Conservation (phyloP, 2,329 filamentous ascomycete genomes). For the Calonectria ilicicola region DNA sequence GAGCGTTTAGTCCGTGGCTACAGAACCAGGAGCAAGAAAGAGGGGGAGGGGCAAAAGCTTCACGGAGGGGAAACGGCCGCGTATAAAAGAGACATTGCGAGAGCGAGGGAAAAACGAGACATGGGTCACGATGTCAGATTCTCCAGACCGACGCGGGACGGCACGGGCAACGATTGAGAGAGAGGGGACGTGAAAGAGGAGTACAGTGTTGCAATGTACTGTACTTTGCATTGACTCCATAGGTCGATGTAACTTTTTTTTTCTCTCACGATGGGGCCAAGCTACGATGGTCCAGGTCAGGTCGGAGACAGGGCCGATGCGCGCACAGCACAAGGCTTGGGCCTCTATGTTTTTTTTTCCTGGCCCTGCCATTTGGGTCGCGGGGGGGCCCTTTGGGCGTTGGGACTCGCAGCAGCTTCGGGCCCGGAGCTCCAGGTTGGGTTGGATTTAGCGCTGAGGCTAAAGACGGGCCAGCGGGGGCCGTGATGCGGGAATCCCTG, state of each 20-base stretch:
- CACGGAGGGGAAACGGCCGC: slow-evolving; percentile 22
- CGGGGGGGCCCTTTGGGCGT: not conserved
- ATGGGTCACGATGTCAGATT: slow-evolving; percentile 22
- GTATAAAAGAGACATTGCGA: slow-evolving; percentile 28
- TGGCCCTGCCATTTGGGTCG: not conserved
- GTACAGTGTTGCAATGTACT: slow-evolving; percentile 9
- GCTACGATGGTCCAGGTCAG: slow-evolving; percentile 7
- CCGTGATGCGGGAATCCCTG: slow-evolving; percentile 20
- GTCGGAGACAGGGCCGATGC: slow-evolving; percentile 20
- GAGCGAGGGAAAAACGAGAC: slow-evolving; percentile 17
- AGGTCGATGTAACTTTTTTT: slow-evolving; percentile 6
- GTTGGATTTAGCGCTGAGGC: slow-evolving; percentile 40
- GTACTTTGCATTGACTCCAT: slow-evolving; percentile 8
- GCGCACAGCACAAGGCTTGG: not conserved
- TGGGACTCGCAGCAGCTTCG: slow-evolving; percentile 3
- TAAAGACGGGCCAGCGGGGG: slow-evolving; percentile 38
- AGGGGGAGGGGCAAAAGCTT: slow-evolving; percentile 25
- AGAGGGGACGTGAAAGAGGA: slow-evolving; percentile 6
- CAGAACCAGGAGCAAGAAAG: slow-evolving; percentile 21
- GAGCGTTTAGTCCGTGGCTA: slow-evolving; percentile 43
- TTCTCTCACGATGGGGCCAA: slow-evolving; percentile 24
- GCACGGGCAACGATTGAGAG: slow-evolving; percentile 12
- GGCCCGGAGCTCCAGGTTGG: slow-evolving; percentile 27
- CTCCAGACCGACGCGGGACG: slow-evolving; percentile 12
- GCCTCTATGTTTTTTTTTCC: not conserved